These are phyloP conservation scores for Panaeolus papilionaceus DNA, from an alignment of 768 basidiomycete species.

Conservation along the genomic window DNA sequence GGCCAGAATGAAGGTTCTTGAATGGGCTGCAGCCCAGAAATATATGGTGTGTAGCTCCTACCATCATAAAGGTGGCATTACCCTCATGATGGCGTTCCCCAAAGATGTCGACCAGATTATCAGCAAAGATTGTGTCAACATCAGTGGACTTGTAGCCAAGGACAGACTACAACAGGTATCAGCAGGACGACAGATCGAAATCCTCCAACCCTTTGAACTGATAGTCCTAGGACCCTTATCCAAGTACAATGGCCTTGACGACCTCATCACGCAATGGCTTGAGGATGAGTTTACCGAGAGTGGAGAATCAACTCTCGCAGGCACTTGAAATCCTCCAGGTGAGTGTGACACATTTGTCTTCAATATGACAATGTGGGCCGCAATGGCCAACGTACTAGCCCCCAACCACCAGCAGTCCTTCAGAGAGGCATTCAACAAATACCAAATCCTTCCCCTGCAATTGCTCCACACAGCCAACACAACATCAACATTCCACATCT, in stretches of 20 bases:
- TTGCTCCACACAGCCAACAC: neutral
- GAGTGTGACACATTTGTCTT: conserved; percentile 18
- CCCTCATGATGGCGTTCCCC: neutral
- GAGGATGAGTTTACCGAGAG: neutral
- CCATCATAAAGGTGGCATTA: conserved; percentile 10
- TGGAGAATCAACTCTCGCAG: conserved; percentile 5
- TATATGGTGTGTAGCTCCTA: conserved; percentile 1
- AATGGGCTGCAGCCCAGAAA: neutral
- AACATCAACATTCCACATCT: neutral
- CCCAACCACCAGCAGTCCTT: neutral
- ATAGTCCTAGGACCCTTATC: conserved; percentile 7
- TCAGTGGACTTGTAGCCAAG: neutral
- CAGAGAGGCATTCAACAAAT: neutral
- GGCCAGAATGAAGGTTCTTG: neutral
- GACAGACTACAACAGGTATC: too few species aligned
- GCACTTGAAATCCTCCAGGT: neutral
- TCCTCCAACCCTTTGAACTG: conserved; percentile 15
- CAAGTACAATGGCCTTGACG: neutral
- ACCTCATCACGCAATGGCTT: neutral
- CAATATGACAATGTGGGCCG: conserved; percentile 21
- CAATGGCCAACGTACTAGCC: conserved; percentile 9
- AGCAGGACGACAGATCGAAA: conserved; percentile 8
- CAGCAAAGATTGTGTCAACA: neutral
- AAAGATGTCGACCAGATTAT: conserved; percentile 11
- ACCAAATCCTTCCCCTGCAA: neutral